Base-by-base conservation (phyloP, 139 green algal genomes). In the Micractinium conductrix region DNA sequence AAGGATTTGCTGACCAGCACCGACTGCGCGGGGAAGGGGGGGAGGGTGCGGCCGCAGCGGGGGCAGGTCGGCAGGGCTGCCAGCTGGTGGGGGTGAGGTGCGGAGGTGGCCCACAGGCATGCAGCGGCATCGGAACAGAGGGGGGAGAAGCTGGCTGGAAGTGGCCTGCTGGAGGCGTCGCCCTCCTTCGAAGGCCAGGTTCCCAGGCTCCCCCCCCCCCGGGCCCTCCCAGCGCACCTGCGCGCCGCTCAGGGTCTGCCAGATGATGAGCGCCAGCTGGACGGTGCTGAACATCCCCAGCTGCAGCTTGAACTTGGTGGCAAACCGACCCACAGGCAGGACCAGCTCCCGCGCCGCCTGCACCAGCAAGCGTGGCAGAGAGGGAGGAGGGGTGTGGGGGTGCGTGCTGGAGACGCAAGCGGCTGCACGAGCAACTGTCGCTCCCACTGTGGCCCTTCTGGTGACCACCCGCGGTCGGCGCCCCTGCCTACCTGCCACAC, bases 1-100 rank as follows among this genome's bases (percentile, higher is more conserved):
- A 90, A 80, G 3, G 65, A 37, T 60, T 90, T 79, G 30, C 87
- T 4, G 28, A 94, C 79, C 55, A 95, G 71, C 28, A 78, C 71
- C 21, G 60, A 43, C 71, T 78, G 43, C 30, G 48, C 48, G 48
- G 14, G 10, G 48, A 10, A 58, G 14, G 48, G 48, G 48, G 48
- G 10, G 48, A 58, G 48, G 10, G 48, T 58, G 55, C 14, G 55
- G 19, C 16, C 5, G 14, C 16, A 30, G 55, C 30, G 55, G 55
- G 55, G 55, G 17, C 16, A n/a, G 55, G 16, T 14, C 16, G 17
- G 16, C 19, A 30, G 55, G 16, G 21, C 16, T 8, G 55, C 55
- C 14, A 65, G 55, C 55, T n/a, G 19, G 5, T 5, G 17, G 5
- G 19, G 14, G 17, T 26, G 19, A 26, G 55, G 55, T 26, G 21